Conservation (phyloP, 2,329 filamentous ascomycete species). For the Teratosphaeria destructans region DNA sequence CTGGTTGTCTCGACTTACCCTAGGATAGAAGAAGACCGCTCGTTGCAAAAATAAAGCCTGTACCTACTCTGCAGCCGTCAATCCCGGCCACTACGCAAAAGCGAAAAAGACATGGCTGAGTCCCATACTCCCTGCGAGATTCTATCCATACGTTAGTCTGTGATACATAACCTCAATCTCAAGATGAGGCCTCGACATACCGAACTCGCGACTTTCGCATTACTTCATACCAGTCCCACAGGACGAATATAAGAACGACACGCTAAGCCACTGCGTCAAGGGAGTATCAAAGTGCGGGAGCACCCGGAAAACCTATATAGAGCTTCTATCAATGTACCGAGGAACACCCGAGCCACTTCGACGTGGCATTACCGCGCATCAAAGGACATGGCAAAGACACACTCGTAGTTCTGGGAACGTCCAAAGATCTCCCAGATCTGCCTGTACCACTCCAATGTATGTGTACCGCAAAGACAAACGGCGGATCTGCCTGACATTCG, state of each 20-base stretch:
- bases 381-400: background rate
- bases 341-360: background rate
- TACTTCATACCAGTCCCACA: constrained; percentile 5
- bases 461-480: background rate
- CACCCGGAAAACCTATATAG: constrained; percentile 3
- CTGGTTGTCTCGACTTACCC: too few relatives aligned
- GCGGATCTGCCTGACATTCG: background rate
- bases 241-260: constrained; percentile 19
- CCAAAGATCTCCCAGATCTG: background rate
- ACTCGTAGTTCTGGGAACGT: too few relatives aligned
- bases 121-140: background rate
- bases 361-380: background rate
- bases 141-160: background rate
- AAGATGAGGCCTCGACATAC: background rate
- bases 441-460: background rate
- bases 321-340: background rate
- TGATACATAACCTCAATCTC: background rate
- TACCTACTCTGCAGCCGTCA: too few relatives aligned
- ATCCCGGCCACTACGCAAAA: background rate
- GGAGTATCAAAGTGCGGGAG: constrained; percentile 3
- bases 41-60: too few relatives aligned
- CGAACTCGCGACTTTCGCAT: constrained; percentile 22
- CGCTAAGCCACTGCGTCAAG: constrained; percentile 21
- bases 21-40: too few relatives aligned
- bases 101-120: background rate